Conservation (phyloP, 2,329 filamentous ascomycete genomes). For the Xylaria sp. region DNA sequence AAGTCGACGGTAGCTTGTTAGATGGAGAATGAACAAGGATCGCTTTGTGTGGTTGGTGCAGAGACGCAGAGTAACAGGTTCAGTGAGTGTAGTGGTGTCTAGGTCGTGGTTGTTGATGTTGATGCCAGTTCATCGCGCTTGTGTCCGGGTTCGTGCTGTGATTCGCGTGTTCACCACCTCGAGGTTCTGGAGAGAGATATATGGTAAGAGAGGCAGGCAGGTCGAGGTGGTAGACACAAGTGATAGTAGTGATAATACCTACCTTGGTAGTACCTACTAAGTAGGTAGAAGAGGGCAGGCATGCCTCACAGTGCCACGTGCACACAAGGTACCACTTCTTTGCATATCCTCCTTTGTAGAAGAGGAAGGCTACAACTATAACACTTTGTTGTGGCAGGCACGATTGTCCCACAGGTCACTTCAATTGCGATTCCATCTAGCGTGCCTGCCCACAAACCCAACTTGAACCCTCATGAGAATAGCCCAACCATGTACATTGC, state of each 20-base stretch:
- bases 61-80: not conserved
- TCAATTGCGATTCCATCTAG: not conserved
- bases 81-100: not conserved
- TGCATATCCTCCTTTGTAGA: not conserved
- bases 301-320: not conserved
- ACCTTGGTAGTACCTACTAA: not conserved
- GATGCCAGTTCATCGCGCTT: not conserved
- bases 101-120: not conserved
- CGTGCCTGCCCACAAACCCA: conserved; percentile 24
- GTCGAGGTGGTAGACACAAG: too few species aligned
- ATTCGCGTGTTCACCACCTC: not conserved
- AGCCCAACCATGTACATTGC: not conserved
- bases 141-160: not conserved
- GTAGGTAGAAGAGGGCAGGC: not conserved
- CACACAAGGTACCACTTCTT: not conserved
- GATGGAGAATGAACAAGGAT: conserved; percentile 14
- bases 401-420: conserved; percentile 17
- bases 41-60: conserved; percentile 3
- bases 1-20: not conserved
- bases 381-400: conserved; percentile 5
- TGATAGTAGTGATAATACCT: too few species aligned
- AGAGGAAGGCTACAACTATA: conserved; percentile 3
- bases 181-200: not conserved
- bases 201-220: not conserved
- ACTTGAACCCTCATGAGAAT: not conserved